Conservation (phyloP, 1,284 basidiomycete genomes). For the Sphaerobolus stellatus region DNA sequence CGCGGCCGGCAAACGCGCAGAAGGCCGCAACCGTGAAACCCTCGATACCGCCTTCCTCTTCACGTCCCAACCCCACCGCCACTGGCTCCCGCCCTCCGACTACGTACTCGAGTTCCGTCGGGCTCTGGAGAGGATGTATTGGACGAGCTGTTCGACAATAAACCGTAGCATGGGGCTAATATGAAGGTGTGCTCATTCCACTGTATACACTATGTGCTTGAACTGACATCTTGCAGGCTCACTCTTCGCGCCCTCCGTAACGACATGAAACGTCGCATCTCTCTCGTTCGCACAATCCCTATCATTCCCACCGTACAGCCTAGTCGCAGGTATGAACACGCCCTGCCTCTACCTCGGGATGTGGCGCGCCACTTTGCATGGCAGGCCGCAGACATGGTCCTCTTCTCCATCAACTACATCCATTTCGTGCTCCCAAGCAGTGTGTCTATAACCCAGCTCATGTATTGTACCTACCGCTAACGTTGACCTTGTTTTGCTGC, state of each 20-base stretch:
- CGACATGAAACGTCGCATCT: slow-evolving; percentile 89
- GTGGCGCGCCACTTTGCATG: slow-evolving; percentile 99
- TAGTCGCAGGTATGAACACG: slow-evolving; percentile 90
- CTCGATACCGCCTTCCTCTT: slow-evolving; percentile 63
- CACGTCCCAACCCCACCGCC: slow-evolving; percentile 63
- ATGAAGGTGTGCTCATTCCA: slow-evolving; percentile 58
- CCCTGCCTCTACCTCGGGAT: slow-evolving; percentile 99
- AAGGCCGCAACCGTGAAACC: too few species aligned
- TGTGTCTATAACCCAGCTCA: neutral
- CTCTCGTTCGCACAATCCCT: slow-evolving; percentile 86
- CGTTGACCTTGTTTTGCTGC: neutral
- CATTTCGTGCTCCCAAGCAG: slow-evolving; percentile 94
- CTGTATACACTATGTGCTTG: slow-evolving; percentile 2
- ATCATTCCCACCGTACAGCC: slow-evolving; percentile 61
- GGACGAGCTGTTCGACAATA: slow-evolving; percentile 88
- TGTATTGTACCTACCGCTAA: neutral
- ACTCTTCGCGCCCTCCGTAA: slow-evolving; percentile 80
- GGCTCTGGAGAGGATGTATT: slow-evolving; percentile 87
- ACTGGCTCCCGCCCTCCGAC: slow-evolving; percentile 80
- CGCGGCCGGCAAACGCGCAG: too few species aligned
- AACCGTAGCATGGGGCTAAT: slow-evolving; percentile 96
- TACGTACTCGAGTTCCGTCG: slow-evolving; percentile 86
- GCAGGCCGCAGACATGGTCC: slow-evolving; percentile 79
- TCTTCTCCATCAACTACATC: slow-evolving; percentile 98
- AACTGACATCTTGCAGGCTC: slow-evolving; percentile 53